phyloP scores from a whole-genome alignment of 1,284 basidiomycete species.

The Leccinum solheimii region DNA sequence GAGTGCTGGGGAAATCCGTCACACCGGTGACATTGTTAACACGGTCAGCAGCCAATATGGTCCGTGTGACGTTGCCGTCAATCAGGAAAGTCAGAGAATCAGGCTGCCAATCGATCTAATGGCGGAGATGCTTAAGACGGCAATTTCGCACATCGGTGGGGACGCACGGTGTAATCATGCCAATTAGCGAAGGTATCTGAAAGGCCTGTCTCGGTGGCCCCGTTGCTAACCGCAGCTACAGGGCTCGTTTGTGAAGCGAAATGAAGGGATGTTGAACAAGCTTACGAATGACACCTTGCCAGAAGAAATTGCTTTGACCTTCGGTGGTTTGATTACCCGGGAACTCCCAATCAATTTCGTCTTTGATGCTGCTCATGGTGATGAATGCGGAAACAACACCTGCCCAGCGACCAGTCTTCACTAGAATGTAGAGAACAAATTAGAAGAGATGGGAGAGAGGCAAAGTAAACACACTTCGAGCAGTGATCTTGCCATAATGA shows the following conservation, averaged over 20 bases:
- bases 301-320: conserved; percentile 79
- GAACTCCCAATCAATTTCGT: conserved; percentile 88
- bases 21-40: conserved; percentile 49
- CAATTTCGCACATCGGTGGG: not conserved
- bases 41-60: conserved; percentile 60
- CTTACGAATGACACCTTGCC: conserved; percentile 75
- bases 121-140: not conserved
- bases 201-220: conserved; percentile 46
- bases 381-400: conserved; percentile 85
- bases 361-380: conserved; percentile 81
- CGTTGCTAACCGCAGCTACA: conserved; percentile 45
- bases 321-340: conserved; percentile 59
- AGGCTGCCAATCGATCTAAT: conserved; percentile 76
- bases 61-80: conserved; percentile 71
- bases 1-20: conserved; percentile 69
- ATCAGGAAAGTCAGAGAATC: conserved; percentile 66
- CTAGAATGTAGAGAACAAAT: conserved; percentile 39
- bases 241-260: not conserved
- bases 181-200: conserved; percentile 67
- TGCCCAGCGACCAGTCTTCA: conserved; percentile 68
- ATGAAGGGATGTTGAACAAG: conserved; percentile 9
- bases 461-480: conserved; percentile 49
- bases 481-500: conserved; percentile 77
- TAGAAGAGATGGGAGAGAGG: not conserved
- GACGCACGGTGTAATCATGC: conserved; percentile 72